These are phyloP conservation scores for Annulohypoxylon truncatum DNA, from an alignment of 2,329 filamentous ascomycete genomes.

Conservation along the genomic window DNA sequence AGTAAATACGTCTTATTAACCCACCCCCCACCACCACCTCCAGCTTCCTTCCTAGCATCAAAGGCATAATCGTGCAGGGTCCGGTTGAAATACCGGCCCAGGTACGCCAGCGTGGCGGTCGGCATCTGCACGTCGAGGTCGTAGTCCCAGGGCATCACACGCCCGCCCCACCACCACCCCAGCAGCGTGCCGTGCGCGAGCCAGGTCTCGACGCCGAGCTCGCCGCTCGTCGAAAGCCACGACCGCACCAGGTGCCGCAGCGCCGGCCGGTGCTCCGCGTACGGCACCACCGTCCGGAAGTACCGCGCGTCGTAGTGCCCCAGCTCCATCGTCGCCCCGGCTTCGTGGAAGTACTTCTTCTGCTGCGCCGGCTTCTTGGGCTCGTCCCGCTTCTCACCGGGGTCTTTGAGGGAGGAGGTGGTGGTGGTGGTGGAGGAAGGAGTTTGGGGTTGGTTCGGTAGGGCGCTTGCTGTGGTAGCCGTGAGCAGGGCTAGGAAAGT, in stretches of 20 bases:
- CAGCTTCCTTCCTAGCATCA: constrained; percentile 56
- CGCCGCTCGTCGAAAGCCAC: constrained; percentile 75
- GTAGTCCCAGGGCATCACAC: constrained; percentile 85
- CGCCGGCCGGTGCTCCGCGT: constrained; percentile 73
- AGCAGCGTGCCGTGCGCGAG: constrained; percentile 85
- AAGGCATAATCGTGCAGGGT: constrained; percentile 70
- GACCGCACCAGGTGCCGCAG: constrained; percentile 78
- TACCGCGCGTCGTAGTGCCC: constrained; percentile 81
- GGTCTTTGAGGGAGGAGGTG: neutral
- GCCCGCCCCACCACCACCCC: constrained; percentile 89
- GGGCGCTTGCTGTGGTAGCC: neutral
- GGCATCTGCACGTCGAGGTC: constrained; percentile 86
- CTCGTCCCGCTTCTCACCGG: neutral
- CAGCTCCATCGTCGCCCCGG: constrained; percentile 68
- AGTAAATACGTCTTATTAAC: constrained; percentile 70
- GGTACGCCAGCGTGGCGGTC: constrained; percentile 71
- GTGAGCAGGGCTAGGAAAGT: constrained; percentile 3
- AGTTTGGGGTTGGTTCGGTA: neutral
- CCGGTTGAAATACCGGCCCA: constrained; percentile 75
- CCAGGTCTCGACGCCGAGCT: constrained; percentile 81
- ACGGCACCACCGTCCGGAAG: constrained; percentile 71
- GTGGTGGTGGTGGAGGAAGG: neutral
- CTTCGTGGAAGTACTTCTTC: constrained; percentile 74
- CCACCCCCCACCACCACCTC: constrained; percentile 45
- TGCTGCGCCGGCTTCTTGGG: neutral